Evolutionary conservation across 2,329 filamentous ascomycete genomes (phyloP).

Genomic region (Neopestalotiopsis clavispora): DNA sequence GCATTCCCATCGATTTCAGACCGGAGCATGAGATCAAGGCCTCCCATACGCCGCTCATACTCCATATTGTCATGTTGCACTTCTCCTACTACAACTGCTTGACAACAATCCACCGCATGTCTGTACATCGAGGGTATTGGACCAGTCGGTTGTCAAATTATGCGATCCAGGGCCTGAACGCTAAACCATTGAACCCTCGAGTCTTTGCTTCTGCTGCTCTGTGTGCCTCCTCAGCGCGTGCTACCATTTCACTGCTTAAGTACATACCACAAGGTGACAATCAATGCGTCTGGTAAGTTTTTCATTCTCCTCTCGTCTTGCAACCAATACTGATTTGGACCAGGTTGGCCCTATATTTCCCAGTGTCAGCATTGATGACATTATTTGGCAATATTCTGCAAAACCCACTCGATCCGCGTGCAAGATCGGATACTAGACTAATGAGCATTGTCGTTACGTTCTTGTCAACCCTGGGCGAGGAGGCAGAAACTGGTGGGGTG

Average conservation of each 20-base stretch:
- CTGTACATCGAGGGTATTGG: constrained; percentile 97
- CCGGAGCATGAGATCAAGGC: constrained; percentile 96
- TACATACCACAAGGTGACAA: constrained; percentile 97
- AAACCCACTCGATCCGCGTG: constrained; percentile 87
- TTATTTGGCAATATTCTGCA: constrained; percentile 96
- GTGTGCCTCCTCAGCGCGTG: constrained; percentile 89
- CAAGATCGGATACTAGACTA: constrained; percentile 84
- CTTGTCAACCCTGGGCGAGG: constrained; percentile 83
- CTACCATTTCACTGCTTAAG: constrained; percentile 91
- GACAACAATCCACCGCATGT: constrained; percentile 98
- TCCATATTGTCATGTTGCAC: constrained; percentile 93
- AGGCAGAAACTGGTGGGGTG: constrained; percentile 88
- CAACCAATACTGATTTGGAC: constrained; percentile 32
- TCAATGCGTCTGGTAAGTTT: constrained; percentile 87
- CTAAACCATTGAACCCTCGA: constrained; percentile 86
- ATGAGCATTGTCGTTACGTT: constrained; percentile 96
- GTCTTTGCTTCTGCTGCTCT: constrained; percentile 93
- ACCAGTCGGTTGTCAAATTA: constrained; percentile 93
- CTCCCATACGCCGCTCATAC: constrained; percentile 87
- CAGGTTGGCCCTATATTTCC: constrained; percentile 93
- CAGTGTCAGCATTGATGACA: constrained; percentile 91
- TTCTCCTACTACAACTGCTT: constrained; percentile 98
- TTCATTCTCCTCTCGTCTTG: background rate
- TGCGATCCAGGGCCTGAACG: constrained; percentile 91
- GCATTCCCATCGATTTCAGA: constrained; percentile 93